Percentiles rank a stretch among this genome's conserved stretches.
These are phyloP conservation scores for Alloteropsis angusta DNA, from an alignment of 202 grass and related monocot genomes.

Conservation along the genomic window DNA sequence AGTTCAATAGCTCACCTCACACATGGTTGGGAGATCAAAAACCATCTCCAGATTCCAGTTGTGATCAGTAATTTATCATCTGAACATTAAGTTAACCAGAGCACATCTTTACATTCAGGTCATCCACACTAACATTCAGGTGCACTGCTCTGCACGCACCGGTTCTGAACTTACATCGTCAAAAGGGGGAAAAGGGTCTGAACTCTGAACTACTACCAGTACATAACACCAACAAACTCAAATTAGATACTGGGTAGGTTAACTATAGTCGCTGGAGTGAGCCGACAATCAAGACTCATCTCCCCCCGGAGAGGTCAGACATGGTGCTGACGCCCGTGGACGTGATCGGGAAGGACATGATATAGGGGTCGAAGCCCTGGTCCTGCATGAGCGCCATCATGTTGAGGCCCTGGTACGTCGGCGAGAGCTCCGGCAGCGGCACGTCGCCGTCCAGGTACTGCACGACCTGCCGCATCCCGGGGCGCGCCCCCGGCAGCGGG, in stretches of 20 bases:
- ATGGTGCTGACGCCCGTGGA: constrained; percentile 26
- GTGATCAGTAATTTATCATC: not conserved
- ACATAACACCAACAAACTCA: not conserved
- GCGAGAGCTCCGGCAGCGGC: constrained; percentile 44
- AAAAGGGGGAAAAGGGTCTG: not conserved
- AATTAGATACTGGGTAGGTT: not conserved
- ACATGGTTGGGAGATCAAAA: not conserved
- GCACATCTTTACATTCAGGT: not conserved
- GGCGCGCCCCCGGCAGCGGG: constrained; percentile 33
- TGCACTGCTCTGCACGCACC: not conserved
- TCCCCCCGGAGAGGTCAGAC: constrained; percentile 46
- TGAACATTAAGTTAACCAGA: not conserved
- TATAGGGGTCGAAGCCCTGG: constrained; percentile 43
- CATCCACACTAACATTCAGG: not conserved
- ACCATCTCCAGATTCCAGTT: not conserved
- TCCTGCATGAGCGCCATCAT: constrained; percentile 41
- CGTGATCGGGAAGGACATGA: constrained; percentile 38
- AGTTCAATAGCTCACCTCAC: not conserved
- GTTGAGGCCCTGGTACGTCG: constrained; percentile 35
- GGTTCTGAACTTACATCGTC: not conserved
- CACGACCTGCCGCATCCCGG: constrained; percentile 33
- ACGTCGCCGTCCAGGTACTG: constrained; percentile 45
- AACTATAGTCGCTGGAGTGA: not conserved
- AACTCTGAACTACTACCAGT: not conserved
- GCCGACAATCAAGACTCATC: not conserved